Evolutionary conservation across 139 green algal species (phyloP).

Genomic region (Edaphochlamys debaryana): DNA sequence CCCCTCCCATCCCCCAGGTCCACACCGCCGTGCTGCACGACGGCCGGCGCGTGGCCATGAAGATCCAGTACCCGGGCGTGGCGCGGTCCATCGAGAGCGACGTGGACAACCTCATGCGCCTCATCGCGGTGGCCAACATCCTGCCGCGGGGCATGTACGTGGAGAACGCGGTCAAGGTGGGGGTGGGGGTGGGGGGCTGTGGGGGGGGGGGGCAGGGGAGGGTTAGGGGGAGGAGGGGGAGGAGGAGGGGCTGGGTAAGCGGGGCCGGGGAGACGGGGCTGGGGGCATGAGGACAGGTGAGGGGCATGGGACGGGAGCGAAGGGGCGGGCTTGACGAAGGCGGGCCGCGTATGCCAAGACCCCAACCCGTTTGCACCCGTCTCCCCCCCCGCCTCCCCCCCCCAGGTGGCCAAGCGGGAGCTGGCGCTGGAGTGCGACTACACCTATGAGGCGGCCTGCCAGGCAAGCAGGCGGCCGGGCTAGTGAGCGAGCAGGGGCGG

Average conservation of each 20-base stretch:
- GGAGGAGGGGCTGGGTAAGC: too few species aligned
- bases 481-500: too few species aligned
- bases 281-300: too few species aligned
- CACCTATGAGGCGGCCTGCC: conserved; percentile 61
- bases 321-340: too few species aligned
- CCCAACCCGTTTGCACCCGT: too few species aligned
- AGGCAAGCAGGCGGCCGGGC: too few species aligned
- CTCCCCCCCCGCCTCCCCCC: too few species aligned
- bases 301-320: too few species aligned
- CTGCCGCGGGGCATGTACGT: conserved; percentile 91
- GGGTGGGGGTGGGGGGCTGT: neutral
- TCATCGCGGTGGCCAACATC: conserved; percentile 87
- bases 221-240: too few species aligned
- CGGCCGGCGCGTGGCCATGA: conserved; percentile 82
- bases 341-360: too few species aligned
- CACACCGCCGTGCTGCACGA: conserved; percentile 80
- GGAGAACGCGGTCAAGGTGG: conserved; percentile 80
- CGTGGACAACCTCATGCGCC: conserved; percentile 94
- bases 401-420: conserved; percentile 89
- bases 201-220: neutral
- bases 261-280: too few species aligned
- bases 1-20: too few species aligned
- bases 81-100: conserved; percentile 91
- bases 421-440: conserved; percentile 96
- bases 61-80: conserved; percentile 77